Percentiles rank a stretch among this genome's conserved stretches.
phyloP scores from a whole-genome alignment of 2,329 filamentous ascomycete species.

The Aspergillus uvarum region DNA sequence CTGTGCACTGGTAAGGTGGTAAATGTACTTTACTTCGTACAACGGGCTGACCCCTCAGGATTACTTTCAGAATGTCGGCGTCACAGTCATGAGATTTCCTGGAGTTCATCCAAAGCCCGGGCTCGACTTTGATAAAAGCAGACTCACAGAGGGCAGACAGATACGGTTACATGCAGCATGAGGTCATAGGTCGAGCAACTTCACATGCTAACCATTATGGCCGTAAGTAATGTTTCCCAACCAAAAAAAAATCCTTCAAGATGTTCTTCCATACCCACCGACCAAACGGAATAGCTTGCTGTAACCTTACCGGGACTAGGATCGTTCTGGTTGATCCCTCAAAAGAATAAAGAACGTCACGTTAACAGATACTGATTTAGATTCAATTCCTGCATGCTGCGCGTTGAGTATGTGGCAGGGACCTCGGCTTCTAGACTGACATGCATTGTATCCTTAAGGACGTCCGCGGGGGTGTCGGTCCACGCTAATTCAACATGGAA shows the following conservation, averaged over 20 bases:
- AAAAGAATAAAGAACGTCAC: neutral
- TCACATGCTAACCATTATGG: conserved; percentile 7
- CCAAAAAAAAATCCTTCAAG: neutral
- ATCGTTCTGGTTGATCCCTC: conserved; percentile 13
- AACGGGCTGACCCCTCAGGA: neutral
- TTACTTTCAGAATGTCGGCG: neutral
- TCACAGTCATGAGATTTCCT: conserved; percentile 1
- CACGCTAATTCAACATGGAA: too few species aligned
- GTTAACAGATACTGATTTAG: neutral
- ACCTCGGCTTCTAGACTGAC: too few species aligned
- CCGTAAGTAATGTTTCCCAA: neutral
- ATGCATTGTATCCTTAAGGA: too few species aligned
- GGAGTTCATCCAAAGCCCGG: neutral
- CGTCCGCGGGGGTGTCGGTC: too few species aligned
- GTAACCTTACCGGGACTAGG: conserved; percentile 10
- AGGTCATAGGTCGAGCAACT: neutral
- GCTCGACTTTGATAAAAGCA: neutral
- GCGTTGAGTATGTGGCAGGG: neutral
- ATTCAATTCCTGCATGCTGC: neutral
- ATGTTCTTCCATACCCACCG: conserved; percentile 1
- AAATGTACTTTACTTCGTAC: neutral
- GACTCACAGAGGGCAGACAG: neutral
- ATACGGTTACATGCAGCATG: neutral
- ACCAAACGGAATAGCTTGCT: conserved; percentile 4
- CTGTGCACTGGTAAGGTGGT: conserved; percentile 17